phyloP scores from a whole-genome alignment of 78 protist genomes.

The Dictyostelium capitatum region DNA sequence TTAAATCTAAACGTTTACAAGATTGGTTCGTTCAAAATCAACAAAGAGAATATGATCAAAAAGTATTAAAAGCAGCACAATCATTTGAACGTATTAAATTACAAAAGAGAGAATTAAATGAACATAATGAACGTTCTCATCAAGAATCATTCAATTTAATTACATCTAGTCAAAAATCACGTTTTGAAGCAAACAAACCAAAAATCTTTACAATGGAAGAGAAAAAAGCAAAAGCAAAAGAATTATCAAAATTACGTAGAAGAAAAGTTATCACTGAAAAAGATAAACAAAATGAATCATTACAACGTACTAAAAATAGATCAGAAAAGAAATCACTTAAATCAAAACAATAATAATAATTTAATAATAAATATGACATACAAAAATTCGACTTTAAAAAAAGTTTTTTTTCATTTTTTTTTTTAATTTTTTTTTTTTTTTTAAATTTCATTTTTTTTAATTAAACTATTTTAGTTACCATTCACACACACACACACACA shows the following conservation, averaged over 20 bases:
- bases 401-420: no score
- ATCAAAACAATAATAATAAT: not conserved
- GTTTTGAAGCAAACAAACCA: not conserved
- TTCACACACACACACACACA: not conserved
- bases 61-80: slow-evolving; percentile 28
- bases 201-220: not conserved
- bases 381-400: no score
- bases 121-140: not conserved
- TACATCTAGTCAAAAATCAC: not conserved
- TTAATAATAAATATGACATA: not conserved
- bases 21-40: slow-evolving; percentile 7
- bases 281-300: not conserved
- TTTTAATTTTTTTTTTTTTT: not conserved
- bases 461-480: not conserved
- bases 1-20: not conserved
- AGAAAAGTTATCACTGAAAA: not conserved
- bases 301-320: not conserved
- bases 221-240: slow-evolving; percentile 18
- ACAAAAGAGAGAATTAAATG: slow-evolving; percentile 11
- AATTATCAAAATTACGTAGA: not conserved
- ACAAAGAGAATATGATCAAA: slow-evolving; percentile 63
- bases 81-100: not conserved
- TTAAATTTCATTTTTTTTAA: not conserved
- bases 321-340: not conserved
- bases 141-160: slow-evolving; percentile 38